Base-by-base conservation (phyloP, 2,329 filamentous ascomycete species). In the Fusarium tjaetaba region DNA sequence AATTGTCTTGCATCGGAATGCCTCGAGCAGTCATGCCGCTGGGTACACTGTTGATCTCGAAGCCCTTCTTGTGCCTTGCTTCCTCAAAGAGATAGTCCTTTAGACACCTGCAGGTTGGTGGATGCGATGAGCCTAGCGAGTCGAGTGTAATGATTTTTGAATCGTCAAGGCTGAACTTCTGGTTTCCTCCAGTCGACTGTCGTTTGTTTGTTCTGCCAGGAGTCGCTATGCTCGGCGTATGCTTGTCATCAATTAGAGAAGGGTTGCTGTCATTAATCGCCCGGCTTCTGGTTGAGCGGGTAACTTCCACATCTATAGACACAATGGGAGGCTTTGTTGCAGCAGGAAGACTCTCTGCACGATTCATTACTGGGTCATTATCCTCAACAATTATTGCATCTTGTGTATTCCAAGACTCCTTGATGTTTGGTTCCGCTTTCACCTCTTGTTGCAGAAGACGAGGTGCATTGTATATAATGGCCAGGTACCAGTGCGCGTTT, bases 381-480 rank as follows among this genome's bases (percentile, higher is more conserved):
- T 62, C 61, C n/a, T 73, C 63, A 10, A 72, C 49, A 26, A 74
- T 60, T 7, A 71, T 75, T n/a, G 58, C 60, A 28, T 70, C 73
- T 32, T n/a, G 59, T 16, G 61, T 38, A 39, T 38, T 58, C 20
- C 65, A 38, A 13, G 34, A 52, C 30, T 73, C 60, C 30, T 72
- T 59, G 22, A 58, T 36, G n/a, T 64, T 51, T 18, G 52, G 14
- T 24, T 49, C 59, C 42, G 38, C 36, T 24, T 60, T 65, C 15
- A 39, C 41, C 42, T 65, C 46, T 28, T 64, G 46, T 28, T 71
- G 80, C 13, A 90, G 78, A 28, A 96, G 86, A 58, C 88, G 91
- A 7, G 90, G 88, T 5, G 96, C 88, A 78, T 99, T 97, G 87
- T 94, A 97, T 59, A 99, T 96, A 63, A 99, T 96, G 20, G 94